Evolutionary conservation across 1,284 basidiomycete species (phyloP), one percentile per base, ranked within the genome.

Genomic region (Butyriboletus appendiculatus): DNA sequence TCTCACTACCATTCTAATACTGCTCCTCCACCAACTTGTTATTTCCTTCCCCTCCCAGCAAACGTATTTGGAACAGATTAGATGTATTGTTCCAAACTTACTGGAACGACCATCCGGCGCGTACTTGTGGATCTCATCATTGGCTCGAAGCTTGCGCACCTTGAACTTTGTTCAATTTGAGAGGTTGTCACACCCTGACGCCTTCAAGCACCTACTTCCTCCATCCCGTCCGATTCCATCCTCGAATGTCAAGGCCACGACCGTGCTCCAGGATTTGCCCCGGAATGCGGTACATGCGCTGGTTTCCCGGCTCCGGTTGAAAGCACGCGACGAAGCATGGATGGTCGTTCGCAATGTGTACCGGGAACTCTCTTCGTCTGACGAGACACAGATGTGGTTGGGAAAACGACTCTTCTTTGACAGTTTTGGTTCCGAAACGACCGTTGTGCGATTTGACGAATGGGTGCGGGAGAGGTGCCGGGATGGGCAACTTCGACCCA

Each of bases 301-400:
- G 2, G 64, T 86, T 7, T 73, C 77, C 20, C 64, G 67, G 3
- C 62, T 90, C 34, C 76, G 82, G 20, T 62, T 57, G 6, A 83
- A 80, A 66, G 75, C 75, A 11, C 76, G 83, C 37, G 72, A 75
- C n/a, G 76, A 72, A 20, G 70, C 80, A 3, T 90, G 88, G 88
- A 62, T 56, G 1, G 68, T 87, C n/a, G 60, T 90, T 37, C 80
- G 85, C 38, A 74, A 77, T 40, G 81, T 81, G 1, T 90, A 90
- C 66, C 76, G 83, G 40, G 88, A 90, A 62, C 58, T 90, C 6
- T 75, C 76, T 56, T 71, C 75, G 42, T 62, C 68, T 22, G 64
- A 66, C 15, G 67, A 69, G 47, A 81, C 79, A 15, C 74, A 71
- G 32, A 51, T 58, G 10, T 90, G 87, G 87, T 68, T 88, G 33